Evolutionary conservation across 305 asterid species (phyloP).

Genomic region (Solanum aculeatissimum): DNA sequence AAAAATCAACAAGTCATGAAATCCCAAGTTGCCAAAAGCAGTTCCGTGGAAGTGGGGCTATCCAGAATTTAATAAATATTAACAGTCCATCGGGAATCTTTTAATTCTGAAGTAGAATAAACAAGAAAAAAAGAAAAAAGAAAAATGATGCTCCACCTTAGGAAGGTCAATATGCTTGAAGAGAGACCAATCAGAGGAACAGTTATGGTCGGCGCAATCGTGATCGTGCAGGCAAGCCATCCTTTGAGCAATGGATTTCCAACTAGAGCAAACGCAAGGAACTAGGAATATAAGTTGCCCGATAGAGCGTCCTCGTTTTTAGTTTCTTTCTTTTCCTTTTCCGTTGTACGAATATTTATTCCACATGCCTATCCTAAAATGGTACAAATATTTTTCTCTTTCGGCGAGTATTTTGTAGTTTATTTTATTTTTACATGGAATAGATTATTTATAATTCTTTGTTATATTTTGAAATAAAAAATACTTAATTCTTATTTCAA

Average conservation of each 20-base stretch:
- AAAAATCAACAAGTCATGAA: not conserved
- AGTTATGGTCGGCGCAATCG: conserved; percentile 91
- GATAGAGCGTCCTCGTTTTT: not conserved
- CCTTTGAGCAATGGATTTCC: not conserved
- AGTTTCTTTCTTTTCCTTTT: not conserved
- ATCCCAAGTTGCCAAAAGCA: not conserved
- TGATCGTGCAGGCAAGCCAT: conserved; percentile 98
- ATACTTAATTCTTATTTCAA: too few relatives aligned
- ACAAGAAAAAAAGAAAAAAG: not conserved
- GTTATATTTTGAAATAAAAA: too few relatives aligned
- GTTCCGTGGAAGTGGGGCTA: not conserved
- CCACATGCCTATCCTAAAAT: not conserved
- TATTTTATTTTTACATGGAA: too few relatives aligned
- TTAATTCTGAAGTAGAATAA: not conserved
- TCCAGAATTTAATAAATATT: not conserved
- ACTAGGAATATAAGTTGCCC: not conserved
- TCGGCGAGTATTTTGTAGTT: too few relatives aligned
- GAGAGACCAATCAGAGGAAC: conserved; percentile 92
- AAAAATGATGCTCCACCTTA: conserved; percentile 30
- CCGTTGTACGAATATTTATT: not conserved
- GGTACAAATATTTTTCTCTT: too few relatives aligned
- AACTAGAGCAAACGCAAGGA: not conserved
- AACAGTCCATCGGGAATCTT: not conserved
- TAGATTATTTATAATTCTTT: too few relatives aligned
- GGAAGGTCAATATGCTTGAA: conserved; percentile 81